Evolutionary conservation across 2,329 filamentous ascomycete species (phyloP), one percentile per base, ranked within the genome.

Genomic region (Cercospora sp.): DNA sequence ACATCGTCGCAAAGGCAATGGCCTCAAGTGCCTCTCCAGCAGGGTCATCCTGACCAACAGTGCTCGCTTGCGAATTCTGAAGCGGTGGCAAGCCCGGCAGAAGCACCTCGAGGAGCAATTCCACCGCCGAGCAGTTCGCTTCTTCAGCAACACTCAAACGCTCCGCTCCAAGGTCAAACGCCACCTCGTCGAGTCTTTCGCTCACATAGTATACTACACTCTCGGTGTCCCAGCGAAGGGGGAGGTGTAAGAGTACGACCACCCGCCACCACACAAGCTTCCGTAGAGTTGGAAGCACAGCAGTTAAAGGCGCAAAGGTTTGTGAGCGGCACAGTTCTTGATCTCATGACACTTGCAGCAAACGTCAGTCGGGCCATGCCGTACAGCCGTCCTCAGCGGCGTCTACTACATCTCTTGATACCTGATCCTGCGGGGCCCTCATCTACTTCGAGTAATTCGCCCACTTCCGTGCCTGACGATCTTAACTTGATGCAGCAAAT

Each of bases 401-500:
- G 20, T 20, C 18, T 45, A 9, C n/a, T 48, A 13, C 18, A 48
- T 20, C 39, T 63, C 30, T 45, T 16, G 60, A 42, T 39, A 39
- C 33, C 30, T 39, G 31, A 26, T 45, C 9, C n/a, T 48, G 42
- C 48, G 13, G 33, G 60, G 18, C 28, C 28, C 23, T 18, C 20
- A 63, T 39, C 61, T 63, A 20, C 28, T 64, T 64, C 51, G 62
- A 64, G 62, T 57, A 64, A 64, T 64, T 60, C 39, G 39, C 33
- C 63, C 26, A 61, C 59, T 31, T 18, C 33, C 9, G 55, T 65
- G 53, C 55, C 63, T 65, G 55, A 60, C 55, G 55, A 65, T 65
- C 63, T 36, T 64, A 6, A 6, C 59, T 20, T 13, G 53, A 55
- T 31, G 28, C 28, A 18, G 60, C 39, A 63, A 58, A n/a, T 23